Evolutionary conservation across 768 basidiomycete species (phyloP).

Genomic region (Pluteus cervinus): DNA sequence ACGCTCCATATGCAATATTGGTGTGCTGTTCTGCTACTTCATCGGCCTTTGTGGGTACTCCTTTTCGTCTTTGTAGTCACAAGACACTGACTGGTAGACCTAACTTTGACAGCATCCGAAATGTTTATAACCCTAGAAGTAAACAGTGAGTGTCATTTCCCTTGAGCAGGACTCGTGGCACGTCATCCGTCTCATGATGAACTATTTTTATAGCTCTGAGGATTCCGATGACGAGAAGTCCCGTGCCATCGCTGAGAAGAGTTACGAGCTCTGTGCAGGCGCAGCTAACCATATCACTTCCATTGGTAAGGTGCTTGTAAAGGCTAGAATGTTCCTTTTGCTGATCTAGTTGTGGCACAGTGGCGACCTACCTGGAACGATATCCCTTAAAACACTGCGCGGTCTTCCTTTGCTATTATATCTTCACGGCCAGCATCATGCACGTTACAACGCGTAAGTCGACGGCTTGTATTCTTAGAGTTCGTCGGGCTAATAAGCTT

Average conservation of each 20-base stretch:
- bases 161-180: not conserved
- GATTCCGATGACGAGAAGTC: slow-evolving; percentile 46
- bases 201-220: slow-evolving; percentile 22
- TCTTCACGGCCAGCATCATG: slow-evolving; percentile 78
- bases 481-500: not conserved
- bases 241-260: slow-evolving; percentile 50
- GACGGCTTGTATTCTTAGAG: not conserved
- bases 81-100: slow-evolving; percentile 10
- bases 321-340: slow-evolving; percentile 1
- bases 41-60: slow-evolving; percentile 69
- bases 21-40: slow-evolving; percentile 69
- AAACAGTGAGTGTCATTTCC: slow-evolving; percentile 28
- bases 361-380: slow-evolving; percentile 53
- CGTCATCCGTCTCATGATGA: not conserved
- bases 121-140: slow-evolving; percentile 24
- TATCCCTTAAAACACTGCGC: slow-evolving; percentile 57
- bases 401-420: slow-evolving; percentile 71
- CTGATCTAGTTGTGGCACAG: slow-evolving; percentile 21
- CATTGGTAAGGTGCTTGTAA: slow-evolving; percentile 37
- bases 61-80: slow-evolving; percentile 4
- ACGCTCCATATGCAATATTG: slow-evolving; percentile 85
- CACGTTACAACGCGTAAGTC: slow-evolving; percentile 66
- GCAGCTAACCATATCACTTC: slow-evolving; percentile 79
- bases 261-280: slow-evolving; percentile 66
- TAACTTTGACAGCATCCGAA: slow-evolving; percentile 31